Base-by-base conservation (phyloP, 2,329 filamentous ascomycete species). In the Fusarium oligoseptatum region DNA sequence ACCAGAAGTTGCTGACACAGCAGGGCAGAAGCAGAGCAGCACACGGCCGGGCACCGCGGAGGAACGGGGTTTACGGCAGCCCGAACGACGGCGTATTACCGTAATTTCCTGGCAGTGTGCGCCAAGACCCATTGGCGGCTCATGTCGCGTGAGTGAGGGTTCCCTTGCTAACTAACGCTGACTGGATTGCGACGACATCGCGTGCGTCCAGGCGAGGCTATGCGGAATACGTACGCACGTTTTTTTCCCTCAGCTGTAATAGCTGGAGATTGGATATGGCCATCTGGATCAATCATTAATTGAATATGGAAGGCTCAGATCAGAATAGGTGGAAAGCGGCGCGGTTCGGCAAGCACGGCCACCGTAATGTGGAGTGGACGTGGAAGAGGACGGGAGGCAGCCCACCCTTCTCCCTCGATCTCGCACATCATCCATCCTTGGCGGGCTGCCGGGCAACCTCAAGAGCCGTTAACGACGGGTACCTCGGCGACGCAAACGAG, bases 71-170 rank as follows among this genome's bases (percentile, higher is more conserved):
- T 77, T 77, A 56, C 29, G 17, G 64, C 32, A 75, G 60, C 63
- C 77, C 77, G 77, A 75, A 74, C 58, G 66, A 45, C 75, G 64
- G 66, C 67, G 73, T 77, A 78, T 79, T 72, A 73, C 69, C 67
- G 72, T 75, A 79, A 79, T 79, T 79, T 79, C 77, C 74, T 75
- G 64, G 64, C 10, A 43, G 71, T 57, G 66, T 65, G 70, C 67
- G 76, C 75, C 75, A 76, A 78, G 76, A 34, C 62, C 65, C 60
- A 72, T 67, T 62, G 65, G 63, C 60, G 66, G 71, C 60, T 65
- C 60, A 65, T 70, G 76, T 76, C 74, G 77, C 72, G 48, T 52
- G 48, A 52, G 72, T 77, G 76, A 78, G 76, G 50, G 57, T 62
- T 39, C 45, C 65, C 73, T 60, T 76, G 70, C 60, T 63, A 52